Percentiles rank a stretch among this genome's conserved stretches.
phyloP scores from a whole-genome alignment of 164 flowering plant species.

The Liriodendron chinense region DNA sequence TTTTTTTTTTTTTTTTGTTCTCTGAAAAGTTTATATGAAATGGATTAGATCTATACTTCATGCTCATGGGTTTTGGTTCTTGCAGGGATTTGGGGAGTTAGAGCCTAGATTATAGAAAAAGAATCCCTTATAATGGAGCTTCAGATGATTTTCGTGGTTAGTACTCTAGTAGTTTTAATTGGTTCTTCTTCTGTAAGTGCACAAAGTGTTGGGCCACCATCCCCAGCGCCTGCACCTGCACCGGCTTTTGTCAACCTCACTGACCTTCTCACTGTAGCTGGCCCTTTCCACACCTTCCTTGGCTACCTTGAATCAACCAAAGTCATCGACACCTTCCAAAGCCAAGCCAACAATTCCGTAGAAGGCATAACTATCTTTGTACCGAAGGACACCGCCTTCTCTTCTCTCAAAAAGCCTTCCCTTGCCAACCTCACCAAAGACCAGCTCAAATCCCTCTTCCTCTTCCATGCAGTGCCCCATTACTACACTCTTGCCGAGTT shows the following conservation, averaged over 20 bases:
- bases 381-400: constrained; percentile 71
- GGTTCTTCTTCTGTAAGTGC: constrained; percentile 32
- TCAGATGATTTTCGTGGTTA: constrained; percentile 24
- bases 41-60: background rate
- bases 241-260: constrained; percentile 70
- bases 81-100: constrained; percentile 31
- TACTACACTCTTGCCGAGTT: constrained; percentile 75
- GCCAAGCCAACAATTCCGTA: constrained; percentile 78
- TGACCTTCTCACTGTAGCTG: constrained; percentile 68
- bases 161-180: constrained; percentile 24
- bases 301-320: constrained; percentile 52
- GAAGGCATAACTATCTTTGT: constrained; percentile 85
- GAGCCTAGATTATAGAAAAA: background rate
- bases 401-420: constrained; percentile 58
- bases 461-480: constrained; percentile 72
- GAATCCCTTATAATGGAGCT: constrained; percentile 21
- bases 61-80: constrained; percentile 8
- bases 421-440: constrained; percentile 65
- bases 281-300: constrained; percentile 79
- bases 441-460: constrained; percentile 60
- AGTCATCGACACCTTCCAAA: constrained; percentile 76
- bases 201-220: constrained; percentile 25
- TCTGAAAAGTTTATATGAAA: background rate
- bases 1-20: background rate
- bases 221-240: constrained; percentile 80